Evolutionary conservation across 1,139 yeast genomes (phyloP), one percentile per base, ranked within the genome.

Genomic region (Magnusiomyces suaveolens): DNA sequence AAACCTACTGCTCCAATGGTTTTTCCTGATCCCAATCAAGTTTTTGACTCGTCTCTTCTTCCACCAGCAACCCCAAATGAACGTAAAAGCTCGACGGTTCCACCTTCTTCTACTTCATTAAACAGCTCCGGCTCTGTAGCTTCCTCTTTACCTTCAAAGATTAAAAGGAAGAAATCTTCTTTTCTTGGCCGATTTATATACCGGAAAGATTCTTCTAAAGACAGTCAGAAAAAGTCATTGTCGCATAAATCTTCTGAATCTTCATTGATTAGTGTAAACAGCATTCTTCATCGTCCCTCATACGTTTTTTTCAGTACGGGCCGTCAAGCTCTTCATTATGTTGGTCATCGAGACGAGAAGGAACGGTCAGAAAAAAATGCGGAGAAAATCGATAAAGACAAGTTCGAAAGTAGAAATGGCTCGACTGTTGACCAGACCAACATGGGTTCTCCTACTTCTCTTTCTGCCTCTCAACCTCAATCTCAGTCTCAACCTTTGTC

Each of bases 111-210:
- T 44, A 36, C n/a, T n/a, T n/a, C n/a, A n/a, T n/a, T n/a, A n/a
- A n/a, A n/a, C n/a, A 29, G 6, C 12, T 29, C 36, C 36, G 12
- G 12, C n/a, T n/a, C n/a, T n/a, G n/a, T n/a, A n/a, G n/a, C n/a
- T n/a, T n/a, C n/a, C n/a, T n/a, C n/a, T n/a, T n/a, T n/a, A n/a
- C n/a, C 36, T 12, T 29, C 36, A 6, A 29, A 12, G 12, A 29
- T 8, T 12, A 50, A 53, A 48, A 29, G 59, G n/a, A 55, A 55
- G 48, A 56, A 57, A 50, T 61, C 66, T 2, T 48, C 50, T 16
- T 60, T 64, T 38, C 50, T 64, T 10, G 64, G 63, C 24, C 62
- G 63, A 48, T 54, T 63, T 24, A 60, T 63, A 6, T 57, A 59
- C 21, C 57, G 66, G 16, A 58, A 66, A 4, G 67, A 64, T 25